phyloP scores from a whole-genome alignment of 1,284 basidiomycete species.

The Heterobasidion occidentale region DNA sequence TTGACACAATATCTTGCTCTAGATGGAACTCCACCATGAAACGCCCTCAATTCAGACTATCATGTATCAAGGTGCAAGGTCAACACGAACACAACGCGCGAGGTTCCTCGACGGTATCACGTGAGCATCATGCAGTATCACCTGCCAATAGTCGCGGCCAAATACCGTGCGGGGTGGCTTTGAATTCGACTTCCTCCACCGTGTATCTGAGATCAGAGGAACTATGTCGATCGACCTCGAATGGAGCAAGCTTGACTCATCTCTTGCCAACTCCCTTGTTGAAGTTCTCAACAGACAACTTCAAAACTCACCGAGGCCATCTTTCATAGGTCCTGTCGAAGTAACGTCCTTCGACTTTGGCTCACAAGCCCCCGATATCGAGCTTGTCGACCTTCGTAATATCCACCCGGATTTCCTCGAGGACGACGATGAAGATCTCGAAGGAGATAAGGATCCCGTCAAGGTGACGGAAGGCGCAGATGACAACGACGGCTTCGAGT shows the following conservation, averaged over 20 bases:
- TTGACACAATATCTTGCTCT: too few species aligned
- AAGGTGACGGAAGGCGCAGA: conserved; percentile 44
- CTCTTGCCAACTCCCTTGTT: conserved; percentile 68
- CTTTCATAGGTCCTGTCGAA: conserved; percentile 88
- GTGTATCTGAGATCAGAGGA: too few species aligned
- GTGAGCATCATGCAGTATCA: too few species aligned
- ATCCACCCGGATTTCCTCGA: conserved; percentile 92
- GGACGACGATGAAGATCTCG: conserved; percentile 58
- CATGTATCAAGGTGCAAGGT: too few species aligned
- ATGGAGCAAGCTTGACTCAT: conserved; percentile 66
- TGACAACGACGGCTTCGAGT: conserved; percentile 63
- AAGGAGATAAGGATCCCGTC: conserved; percentile 28
- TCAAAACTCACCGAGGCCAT: conserved; percentile 63
- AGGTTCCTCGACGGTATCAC: too few species aligned
- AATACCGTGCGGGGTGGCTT: too few species aligned
- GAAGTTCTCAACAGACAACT: conserved; percentile 79
- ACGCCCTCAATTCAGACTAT: too few species aligned
- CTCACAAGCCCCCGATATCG: conserved; percentile 72
- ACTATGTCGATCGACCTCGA: conserved; percentile 76
- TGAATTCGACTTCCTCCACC: too few species aligned
- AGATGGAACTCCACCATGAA: too few species aligned
- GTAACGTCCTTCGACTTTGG: conserved; percentile 88
- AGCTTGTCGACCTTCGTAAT: conserved; percentile 88
- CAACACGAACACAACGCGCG: too few species aligned
- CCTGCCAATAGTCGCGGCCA: too few species aligned